Conservation (phyloP, 306 rosid species). For the Arachis stenosperma region DNA sequence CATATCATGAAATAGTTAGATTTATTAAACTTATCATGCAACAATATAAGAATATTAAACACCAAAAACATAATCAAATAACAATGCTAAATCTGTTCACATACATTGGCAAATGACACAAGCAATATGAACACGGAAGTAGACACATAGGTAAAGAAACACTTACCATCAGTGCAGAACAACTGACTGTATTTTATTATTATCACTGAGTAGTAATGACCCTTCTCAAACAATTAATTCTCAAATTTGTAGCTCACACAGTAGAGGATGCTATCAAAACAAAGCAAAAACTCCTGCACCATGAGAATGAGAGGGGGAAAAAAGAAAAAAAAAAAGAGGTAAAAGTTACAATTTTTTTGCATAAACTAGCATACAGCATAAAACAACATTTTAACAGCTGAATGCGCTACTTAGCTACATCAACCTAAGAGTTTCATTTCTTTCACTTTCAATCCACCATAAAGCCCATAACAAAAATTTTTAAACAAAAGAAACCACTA, state of each 20-base stretch:
- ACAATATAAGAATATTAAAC: constrained; percentile 21
- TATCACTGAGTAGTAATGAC: constrained; percentile 37
- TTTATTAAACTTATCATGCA: background rate
- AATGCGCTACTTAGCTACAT: background rate
- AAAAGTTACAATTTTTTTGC: background rate
- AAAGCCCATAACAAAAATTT: background rate
- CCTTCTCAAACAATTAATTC: constrained; percentile 38
- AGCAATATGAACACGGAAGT: constrained; percentile 1
- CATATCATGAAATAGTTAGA: no score
- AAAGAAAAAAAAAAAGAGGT: constrained; percentile 1
- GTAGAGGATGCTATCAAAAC: constrained; percentile 36
- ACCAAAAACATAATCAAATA: constrained; percentile 18
- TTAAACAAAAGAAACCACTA: background rate
- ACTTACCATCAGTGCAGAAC: constrained; percentile 58
- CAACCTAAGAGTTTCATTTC: background rate
- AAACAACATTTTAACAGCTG: background rate
- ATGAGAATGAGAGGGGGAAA: constrained; percentile 41
- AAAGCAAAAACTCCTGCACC: constrained; percentile 43
- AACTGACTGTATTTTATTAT: constrained; percentile 37
- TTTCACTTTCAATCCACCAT: background rate
- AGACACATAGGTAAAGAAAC: constrained; percentile 25
- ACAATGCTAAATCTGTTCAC: constrained; percentile 12
- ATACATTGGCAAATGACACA: constrained; percentile 7
- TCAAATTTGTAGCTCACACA: constrained; percentile 35
- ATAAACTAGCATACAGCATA: no score